Conservation (phyloP, 768 basidiomycete genomes). For the Amanita jacksonii region DNA sequence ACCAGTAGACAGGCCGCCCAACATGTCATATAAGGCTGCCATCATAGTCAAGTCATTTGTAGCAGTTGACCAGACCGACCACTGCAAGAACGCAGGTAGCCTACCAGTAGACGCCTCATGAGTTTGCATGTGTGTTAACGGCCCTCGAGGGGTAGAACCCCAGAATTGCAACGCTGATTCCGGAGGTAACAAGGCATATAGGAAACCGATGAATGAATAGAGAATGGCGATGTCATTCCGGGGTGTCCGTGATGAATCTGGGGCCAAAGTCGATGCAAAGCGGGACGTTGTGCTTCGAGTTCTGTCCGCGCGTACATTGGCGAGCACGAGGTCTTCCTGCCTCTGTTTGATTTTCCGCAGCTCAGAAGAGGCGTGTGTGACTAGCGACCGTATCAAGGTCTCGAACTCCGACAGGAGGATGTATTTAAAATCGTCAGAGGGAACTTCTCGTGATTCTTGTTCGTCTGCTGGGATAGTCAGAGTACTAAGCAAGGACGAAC, state of each 20-base stretch:
- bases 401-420: constrained; percentile 58
- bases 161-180: constrained; percentile 84
- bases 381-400: constrained; percentile 56
- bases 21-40: constrained; percentile 82
- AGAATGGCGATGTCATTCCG: constrained; percentile 82
- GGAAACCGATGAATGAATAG: constrained; percentile 73
- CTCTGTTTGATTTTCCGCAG: constrained; percentile 80
- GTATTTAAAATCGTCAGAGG: constrained; percentile 42
- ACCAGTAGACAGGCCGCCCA: constrained; percentile 74
- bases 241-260: constrained; percentile 37
- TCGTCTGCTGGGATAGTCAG: constrained; percentile 27
- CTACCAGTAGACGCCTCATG: constrained; percentile 54
- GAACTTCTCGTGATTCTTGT: constrained; percentile 35
- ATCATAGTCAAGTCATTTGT: constrained; percentile 63
- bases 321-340: constrained; percentile 77
- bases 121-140: constrained; percentile 44
- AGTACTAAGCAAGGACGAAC: constrained; percentile 26
- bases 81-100: constrained; percentile 30
- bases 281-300: constrained; percentile 41
- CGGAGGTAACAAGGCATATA: constrained; percentile 64
- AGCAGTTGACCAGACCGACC: constrained; percentile 29
- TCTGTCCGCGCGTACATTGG: constrained; percentile 56
- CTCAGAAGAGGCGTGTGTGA: constrained; percentile 72
- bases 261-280: constrained; percentile 30
- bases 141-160: constrained; percentile 48